Base-by-base conservation (phyloP, 192 early-diverging fungal genomes). In the Podila horticola region DNA sequence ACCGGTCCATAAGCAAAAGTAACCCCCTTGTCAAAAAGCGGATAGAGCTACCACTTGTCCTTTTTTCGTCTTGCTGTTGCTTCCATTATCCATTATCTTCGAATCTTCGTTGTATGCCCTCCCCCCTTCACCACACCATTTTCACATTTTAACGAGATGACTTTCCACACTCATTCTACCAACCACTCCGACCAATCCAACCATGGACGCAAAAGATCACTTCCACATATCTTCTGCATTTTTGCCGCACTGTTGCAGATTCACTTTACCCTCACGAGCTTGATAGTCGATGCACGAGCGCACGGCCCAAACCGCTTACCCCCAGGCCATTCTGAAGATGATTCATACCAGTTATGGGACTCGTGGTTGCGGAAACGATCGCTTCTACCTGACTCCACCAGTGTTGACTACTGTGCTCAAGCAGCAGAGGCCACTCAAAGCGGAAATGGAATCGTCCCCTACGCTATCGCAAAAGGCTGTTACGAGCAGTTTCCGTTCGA, bases 401-500 rank as follows among this genome's bases (percentile, higher is more conserved):
- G 0, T 24, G 8, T 62, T 29, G 77, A 81, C 29, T 73, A 72
- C 13, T 81, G 77, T 15, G 71, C 61, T 28, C 19, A 64, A 49
- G 77, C 71, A 0, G 65, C 77, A 20, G 29, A 28, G 28, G 36
- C 52, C 26, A 59, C 71, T 30, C 62, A 64, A 4, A 17, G 2
- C 20, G 22, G 26, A 4, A 63, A 66, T 13, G 77, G 71, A 0
- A 50, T 66, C 52, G 28, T 81, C 13, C 62, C 77, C 0, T 73
- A 81, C 66, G 61, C n/a, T 3, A 19, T 65, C 2, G 76, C 76
- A 31, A 81, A 69, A 29, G 76, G 76, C 19, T 81, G 76, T 22
- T 81, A 81, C 33, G 70, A 81, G 48, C 62, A 62, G 52, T 81
- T 81, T 65, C 38, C 26, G 8, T 81, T 81, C 41, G 51, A 69